Percentiles rank a stretch among this genome's conserved stretches.
phyloP scores from a whole-genome alignment of 2,329 filamentous ascomycete species.

The Calonectria ilicicola region DNA sequence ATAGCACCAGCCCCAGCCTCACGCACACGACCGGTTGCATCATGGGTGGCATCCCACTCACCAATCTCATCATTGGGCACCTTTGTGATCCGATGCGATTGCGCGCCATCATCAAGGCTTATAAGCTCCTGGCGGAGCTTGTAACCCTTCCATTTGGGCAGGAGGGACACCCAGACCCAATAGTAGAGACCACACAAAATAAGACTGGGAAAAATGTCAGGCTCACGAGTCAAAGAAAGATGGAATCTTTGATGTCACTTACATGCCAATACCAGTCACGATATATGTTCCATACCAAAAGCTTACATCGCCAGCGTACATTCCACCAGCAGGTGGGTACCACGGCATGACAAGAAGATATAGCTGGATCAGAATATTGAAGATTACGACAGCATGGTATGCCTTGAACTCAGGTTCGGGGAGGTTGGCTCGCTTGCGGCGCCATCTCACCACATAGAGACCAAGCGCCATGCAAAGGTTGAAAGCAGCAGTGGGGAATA shows the following conservation, averaged over 20 bases:
- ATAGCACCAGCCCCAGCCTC: background rate
- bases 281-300: constrained; percentile 70
- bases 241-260: background rate
- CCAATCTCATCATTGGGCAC: background rate
- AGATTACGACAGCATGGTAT: constrained; percentile 11
- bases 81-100: constrained; percentile 10
- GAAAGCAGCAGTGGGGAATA: constrained; percentile 15
- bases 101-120: constrained; percentile 6
- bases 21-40: constrained; percentile 11
- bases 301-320: constrained; percentile 69
- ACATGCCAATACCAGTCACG: constrained; percentile 17
- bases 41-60: constrained; percentile 16
- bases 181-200: constrained; percentile 17
- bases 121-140: constrained; percentile 13
- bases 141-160: constrained; percentile 15
- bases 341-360: constrained; percentile 75
- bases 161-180: constrained; percentile 9
- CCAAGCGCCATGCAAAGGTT: constrained; percentile 15
- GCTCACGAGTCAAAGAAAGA: background rate
- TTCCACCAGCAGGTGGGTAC: constrained; percentile 71
- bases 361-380: constrained; percentile 18
- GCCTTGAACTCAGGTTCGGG: constrained; percentile 21
- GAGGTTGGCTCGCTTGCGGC: constrained; percentile 14
- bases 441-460: constrained; percentile 20
- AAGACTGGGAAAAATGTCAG: constrained; percentile 1